Evolutionary conservation across 75 land plant genomes (phyloP), one percentile per base, ranked within the genome.

Genomic region (Picea sitchensis): DNA sequence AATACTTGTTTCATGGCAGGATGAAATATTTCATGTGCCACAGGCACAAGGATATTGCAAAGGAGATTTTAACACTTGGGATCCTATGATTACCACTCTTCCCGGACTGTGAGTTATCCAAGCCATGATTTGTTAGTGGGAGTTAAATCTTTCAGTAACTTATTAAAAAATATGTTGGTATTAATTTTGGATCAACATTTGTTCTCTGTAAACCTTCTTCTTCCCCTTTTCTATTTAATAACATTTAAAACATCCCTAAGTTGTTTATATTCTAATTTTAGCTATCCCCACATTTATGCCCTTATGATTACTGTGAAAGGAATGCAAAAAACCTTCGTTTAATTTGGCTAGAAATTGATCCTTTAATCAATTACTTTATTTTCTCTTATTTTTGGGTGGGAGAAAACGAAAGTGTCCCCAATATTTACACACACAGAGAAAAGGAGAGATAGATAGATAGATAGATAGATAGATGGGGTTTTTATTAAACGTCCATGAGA

Each of bases 11-110:
- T 56, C n/a, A 59, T 65, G n/a, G 34, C 78, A 93, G 98, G 98
- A 96, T 76, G 99, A 96, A 90, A 90, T 92, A 68, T 96, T 96
- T 65, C 99, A 96, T 82, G 60, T 94, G 2, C 99, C 98, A 34
- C 99, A 96, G 71, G 95, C 92, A 60, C 95, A 96, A 65, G 73
- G 87, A 75, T 96, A 92, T 80, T 96, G 99, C 78, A 75, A 79
- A n/a, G 91, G 91, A 34, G 86, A 96, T 78, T 92, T 94, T 75
- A 79, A 62, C 21, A 86, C 78, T 13, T 96, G 99, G 99, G 95
- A 96, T 86, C 98, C 99, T 59, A 96, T 94, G 98, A 96, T 96
- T 88, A 96, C 99, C 17, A 96, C 99, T 51, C 93, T 94, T 20
- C 97, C 99, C 77, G 99, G 99, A 65, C 69, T 96, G 99, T 96